These are phyloP conservation scores for Hirschioporus abietinus DNA, from an alignment of 768 basidiomycete genomes.

Conservation along the genomic window DNA sequence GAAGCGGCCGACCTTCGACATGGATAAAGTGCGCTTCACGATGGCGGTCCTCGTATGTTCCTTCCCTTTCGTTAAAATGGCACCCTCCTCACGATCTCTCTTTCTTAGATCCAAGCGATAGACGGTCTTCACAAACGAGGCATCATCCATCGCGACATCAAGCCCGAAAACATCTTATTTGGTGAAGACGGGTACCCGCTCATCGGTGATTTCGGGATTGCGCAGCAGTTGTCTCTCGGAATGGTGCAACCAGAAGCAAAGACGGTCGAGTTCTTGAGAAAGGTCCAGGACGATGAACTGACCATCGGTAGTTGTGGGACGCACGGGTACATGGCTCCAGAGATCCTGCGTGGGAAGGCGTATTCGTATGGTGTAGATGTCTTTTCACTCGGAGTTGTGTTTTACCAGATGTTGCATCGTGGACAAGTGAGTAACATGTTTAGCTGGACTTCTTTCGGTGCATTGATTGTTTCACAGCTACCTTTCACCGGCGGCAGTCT, in stretches of 20 bases:
- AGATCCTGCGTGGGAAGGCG: background rate
- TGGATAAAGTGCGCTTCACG: background rate
- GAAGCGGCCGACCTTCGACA: background rate
- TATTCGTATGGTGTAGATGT: background rate
- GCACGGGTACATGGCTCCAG: background rate
- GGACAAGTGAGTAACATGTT: background rate
- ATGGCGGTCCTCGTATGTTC: background rate
- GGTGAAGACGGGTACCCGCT: background rate
- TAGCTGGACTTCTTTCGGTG: background rate
- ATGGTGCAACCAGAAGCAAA: background rate
- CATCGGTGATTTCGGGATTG: background rate
- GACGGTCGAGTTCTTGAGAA: background rate
- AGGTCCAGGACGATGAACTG: background rate
- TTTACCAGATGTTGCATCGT: background rate
- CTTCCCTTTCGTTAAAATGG: background rate
- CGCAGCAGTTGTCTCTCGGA: background rate
- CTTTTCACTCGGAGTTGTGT: background rate
- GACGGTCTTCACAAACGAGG: background rate
- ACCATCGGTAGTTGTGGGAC: background rate
- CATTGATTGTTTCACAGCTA: background rate
- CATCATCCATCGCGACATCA: background rate
- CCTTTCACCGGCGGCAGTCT: background rate
- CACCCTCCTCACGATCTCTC: background rate
- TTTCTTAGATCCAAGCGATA: background rate
- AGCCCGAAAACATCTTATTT: background rate